Evolutionary conservation across 2,329 filamentous ascomycete species (phyloP), one percentile per base, ranked within the genome.

Genomic region (Drechslerella stenobrocha): DNA sequence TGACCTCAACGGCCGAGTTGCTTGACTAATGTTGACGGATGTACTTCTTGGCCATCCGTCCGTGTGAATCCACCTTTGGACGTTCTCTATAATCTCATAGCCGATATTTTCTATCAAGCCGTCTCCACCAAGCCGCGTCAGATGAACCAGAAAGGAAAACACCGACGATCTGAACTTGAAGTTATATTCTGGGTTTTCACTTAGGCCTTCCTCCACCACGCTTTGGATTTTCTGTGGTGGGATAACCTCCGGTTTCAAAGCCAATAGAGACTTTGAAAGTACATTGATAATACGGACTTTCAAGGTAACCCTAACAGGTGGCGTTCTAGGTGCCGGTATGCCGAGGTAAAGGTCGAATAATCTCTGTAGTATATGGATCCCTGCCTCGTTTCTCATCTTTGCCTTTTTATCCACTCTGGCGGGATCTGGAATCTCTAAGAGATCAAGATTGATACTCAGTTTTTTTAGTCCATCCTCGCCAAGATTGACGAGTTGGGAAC

Each of bases 391-490:
- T 32, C 30, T 42, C 47, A 22, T 51, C 15, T 1, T 56, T 4
- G 40, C 13, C 11, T 67, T 67, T 23, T 67, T 45, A 35, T 56
- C 55, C 23, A 18, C 13, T 6, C 30, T 60, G 9, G 44, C 20
- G 3, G 48, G n/a, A 32, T 67, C 63, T 8, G 22, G 22, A 26
- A 67, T 47, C 52, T 60, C 63, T 9, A 67, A 20, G 32, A 50
- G 32, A 22, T 67, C 63, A 18, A 67, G 51, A 40, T 67, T 55
- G 9, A 67, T 32, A 15, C 11, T 60, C 5, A 67, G 50, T 35
- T 53, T 67, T 77, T 96, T 98, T 70, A 97, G 77, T 48, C 95
- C 83, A 72, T 96, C 90, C 59, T 96, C 90, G 0, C 89, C 92
- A n/a, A 89, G 79, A n/a, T 87, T 84, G 8, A 88, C 85, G 34